Evolutionary conservation across 2,329 filamentous ascomycete species (phyloP).

Genomic region (Leptodontidium sp.): DNA sequence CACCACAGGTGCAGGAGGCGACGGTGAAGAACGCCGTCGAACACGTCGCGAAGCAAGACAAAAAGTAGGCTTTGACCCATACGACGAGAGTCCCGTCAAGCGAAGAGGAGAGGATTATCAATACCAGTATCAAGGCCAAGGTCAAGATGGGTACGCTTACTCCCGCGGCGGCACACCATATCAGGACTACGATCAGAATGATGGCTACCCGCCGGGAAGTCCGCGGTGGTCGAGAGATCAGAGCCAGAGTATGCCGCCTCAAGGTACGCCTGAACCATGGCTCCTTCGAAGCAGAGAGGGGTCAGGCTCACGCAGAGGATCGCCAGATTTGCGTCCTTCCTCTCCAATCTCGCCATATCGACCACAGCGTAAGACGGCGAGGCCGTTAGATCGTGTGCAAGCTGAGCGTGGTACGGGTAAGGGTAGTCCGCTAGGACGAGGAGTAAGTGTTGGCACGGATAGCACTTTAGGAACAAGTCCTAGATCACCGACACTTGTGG

Average conservation of each 20-base stretch:
- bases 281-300: constrained; percentile 34
- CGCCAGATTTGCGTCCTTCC: constrained; percentile 30
- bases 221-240: constrained; percentile 26
- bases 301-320: constrained; percentile 26
- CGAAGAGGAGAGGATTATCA: constrained; percentile 69
- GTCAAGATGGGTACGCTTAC: constrained; percentile 37
- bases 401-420: constrained; percentile 29
- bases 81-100: constrained; percentile 75
- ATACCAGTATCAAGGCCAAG: constrained; percentile 49
- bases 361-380: constrained; percentile 35
- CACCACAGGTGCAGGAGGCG: constrained; percentile 70
- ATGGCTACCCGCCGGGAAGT: constrained; percentile 21
- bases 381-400: constrained; percentile 41
- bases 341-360: constrained; percentile 41
- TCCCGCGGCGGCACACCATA: constrained; percentile 37
- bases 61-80: constrained; percentile 75
- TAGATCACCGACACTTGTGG: constrained; percentile 37
- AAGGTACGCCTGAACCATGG: constrained; percentile 41
- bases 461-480: constrained; percentile 45
- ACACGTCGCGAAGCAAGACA: constrained; percentile 66
- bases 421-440: constrained; percentile 43
- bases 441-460: constrained; percentile 43
- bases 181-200: constrained; percentile 29
- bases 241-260: constrained; percentile 29
- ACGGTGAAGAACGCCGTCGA: constrained; percentile 66